These are phyloP conservation scores for Sordariomycetes sp. DNA, from an alignment of 2,329 filamentous ascomycete genomes.

Conservation along the genomic window DNA sequence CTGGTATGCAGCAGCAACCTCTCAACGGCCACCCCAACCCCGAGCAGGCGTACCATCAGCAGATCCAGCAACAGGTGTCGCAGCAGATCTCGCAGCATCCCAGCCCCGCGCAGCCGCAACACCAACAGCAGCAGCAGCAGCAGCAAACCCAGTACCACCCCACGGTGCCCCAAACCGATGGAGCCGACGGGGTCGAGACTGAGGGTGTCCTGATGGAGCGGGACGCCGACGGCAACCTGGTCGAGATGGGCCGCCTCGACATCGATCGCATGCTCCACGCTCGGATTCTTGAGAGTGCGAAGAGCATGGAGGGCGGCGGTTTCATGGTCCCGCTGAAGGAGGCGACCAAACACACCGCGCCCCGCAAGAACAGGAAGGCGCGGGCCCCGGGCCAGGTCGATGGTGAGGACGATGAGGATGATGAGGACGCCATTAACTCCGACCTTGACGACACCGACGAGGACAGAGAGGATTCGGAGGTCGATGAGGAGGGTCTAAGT, in stretches of 20 bases:
- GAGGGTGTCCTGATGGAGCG: slow-evolving; percentile 49
- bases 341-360: slow-evolving; percentile 16
- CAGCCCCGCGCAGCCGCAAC: slow-evolving; percentile 10
- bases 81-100: slow-evolving; percentile 16
- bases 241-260: slow-evolving; percentile 47
- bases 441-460: slow-evolving; percentile 95
- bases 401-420: slow-evolving; percentile 50
- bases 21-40: slow-evolving; percentile 2
- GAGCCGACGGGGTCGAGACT: slow-evolving; percentile 47
- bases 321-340: slow-evolving; percentile 63
- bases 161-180: slow-evolving; percentile 55
- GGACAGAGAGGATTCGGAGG: slow-evolving; percentile 70
- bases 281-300: slow-evolving; percentile 54
- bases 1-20: not conserved
- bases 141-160: slow-evolving; percentile 16
- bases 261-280: slow-evolving; percentile 61
- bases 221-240: slow-evolving; percentile 39
- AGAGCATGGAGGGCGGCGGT: slow-evolving; percentile 62
- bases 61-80: slow-evolving; percentile 19
- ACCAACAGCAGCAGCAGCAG: slow-evolving; percentile 16
- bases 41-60: slow-evolving; percentile 6
- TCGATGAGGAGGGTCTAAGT: slow-evolving; percentile 71
- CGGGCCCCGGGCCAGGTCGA: slow-evolving; percentile 34
- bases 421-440: slow-evolving; percentile 97
- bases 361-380: slow-evolving; percentile 13